phyloP scores from a whole-genome alignment of 176 grass and related monocot species.

The Pharus latifolius region DNA sequence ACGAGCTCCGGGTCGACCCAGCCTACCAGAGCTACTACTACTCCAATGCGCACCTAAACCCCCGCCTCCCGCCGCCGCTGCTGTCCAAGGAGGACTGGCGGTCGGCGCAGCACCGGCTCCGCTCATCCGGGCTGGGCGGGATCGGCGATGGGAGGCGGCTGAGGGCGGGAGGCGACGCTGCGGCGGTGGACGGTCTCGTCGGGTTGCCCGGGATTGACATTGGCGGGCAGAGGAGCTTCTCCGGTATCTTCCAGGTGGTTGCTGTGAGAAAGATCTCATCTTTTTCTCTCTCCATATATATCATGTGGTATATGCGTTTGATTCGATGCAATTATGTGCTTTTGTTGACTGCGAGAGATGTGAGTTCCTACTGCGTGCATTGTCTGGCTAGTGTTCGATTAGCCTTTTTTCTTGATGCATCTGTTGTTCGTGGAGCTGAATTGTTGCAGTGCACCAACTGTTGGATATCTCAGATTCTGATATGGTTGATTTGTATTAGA shows the following conservation, averaged over 20 bases:
- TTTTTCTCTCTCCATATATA: not conserved
- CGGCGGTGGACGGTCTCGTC: slow-evolving; percentile 16
- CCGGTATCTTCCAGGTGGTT: slow-evolving; percentile 61
- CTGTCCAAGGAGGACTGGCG: slow-evolving; percentile 72
- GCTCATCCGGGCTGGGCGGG: slow-evolving; percentile 33
- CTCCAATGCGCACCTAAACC: slow-evolving; percentile 71
- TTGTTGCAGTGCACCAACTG: not conserved
- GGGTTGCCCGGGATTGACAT: slow-evolving; percentile 39
- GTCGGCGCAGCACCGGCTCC: slow-evolving; percentile 35
- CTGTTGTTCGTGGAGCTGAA: not conserved
- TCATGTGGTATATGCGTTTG: not conserved
- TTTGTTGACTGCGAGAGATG: no score
- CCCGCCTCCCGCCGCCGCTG: slow-evolving; percentile 53
- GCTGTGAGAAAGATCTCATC: slow-evolving; percentile 6
- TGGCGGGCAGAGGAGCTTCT: slow-evolving; percentile 39
- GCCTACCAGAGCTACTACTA: slow-evolving; percentile 64
- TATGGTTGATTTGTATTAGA: not conserved
- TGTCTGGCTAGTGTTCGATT: not conserved
- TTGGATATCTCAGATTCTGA: not conserved
- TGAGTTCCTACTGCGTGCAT: not conserved
- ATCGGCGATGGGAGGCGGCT: slow-evolving; percentile 44
- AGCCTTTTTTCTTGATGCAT: not conserved
- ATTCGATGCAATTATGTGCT: not conserved
- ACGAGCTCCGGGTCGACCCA: slow-evolving; percentile 53
- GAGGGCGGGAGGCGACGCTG: not conserved